Conservation (phyloP, 495 filamentous ascomycete species). For the Aspergillus mulundensis region DNA sequence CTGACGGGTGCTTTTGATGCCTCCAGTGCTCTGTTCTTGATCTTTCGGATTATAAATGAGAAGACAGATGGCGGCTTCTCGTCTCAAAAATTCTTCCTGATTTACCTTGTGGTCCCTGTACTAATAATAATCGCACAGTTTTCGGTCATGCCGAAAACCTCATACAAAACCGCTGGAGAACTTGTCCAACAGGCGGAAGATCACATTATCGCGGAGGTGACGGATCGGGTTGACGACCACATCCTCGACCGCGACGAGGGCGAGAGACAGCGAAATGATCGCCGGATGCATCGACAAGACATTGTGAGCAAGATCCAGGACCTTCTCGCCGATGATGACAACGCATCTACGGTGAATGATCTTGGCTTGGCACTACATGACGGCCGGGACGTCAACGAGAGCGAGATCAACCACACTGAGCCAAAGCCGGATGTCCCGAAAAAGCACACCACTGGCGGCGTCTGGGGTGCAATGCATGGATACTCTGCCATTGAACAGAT, state of each 20-base stretch:
- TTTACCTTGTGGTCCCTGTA: slow-evolving; percentile 69
- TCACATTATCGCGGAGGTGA: slow-evolving; percentile 37
- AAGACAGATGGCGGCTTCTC: slow-evolving; percentile 56
- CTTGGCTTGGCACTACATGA: slow-evolving; percentile 2
- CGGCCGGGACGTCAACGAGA: slow-evolving; percentile 3
- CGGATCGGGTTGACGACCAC: slow-evolving; percentile 59
- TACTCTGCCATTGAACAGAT: slow-evolving; percentile 71
- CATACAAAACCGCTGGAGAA: slow-evolving; percentile 87
- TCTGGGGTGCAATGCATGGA: slow-evolving; percentile 88
- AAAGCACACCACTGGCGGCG: slow-evolving; percentile 50
- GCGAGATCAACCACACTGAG: background rate
- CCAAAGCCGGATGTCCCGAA: slow-evolving; percentile 15
- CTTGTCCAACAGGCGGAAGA: slow-evolving; percentile 68
- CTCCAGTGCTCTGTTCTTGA: slow-evolving; percentile 78
- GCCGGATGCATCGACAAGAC: slow-evolving; percentile 59
- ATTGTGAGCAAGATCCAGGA: slow-evolving; percentile 70
- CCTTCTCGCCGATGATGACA: slow-evolving; percentile 56
- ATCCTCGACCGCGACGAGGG: slow-evolving; percentile 42
- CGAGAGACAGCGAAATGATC: slow-evolving; percentile 58
- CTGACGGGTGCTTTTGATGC: slow-evolving; percentile 89
- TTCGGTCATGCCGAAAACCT: slow-evolving; percentile 69
- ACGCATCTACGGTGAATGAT: slow-evolving; percentile 12
- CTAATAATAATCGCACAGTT: slow-evolving; percentile 68
- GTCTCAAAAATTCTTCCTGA: slow-evolving; percentile 68
- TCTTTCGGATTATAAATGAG: slow-evolving; percentile 77